Evolutionary conservation across 2,329 filamentous ascomycete species (phyloP).

Genomic region (Fusarium solani-melongenae): DNA sequence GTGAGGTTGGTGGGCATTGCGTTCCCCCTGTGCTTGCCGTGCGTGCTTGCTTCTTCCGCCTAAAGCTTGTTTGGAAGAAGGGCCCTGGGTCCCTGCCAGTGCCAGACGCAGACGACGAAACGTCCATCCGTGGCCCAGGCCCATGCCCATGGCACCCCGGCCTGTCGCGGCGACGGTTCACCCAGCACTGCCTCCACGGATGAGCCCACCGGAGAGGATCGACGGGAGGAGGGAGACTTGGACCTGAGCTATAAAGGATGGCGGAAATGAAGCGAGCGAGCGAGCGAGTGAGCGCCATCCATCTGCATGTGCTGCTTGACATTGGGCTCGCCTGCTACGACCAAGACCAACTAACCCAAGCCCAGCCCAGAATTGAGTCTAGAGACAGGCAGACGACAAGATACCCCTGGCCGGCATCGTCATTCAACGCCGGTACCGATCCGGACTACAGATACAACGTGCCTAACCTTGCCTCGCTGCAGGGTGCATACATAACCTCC

Average conservation of each 20-base stretch:
- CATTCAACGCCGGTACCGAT: constrained; percentile 41
- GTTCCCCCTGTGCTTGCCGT: constrained; percentile 28
- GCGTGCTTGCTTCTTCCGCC: constrained; percentile 38
- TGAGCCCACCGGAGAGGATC: constrained; percentile 43
- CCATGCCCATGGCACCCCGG: constrained; percentile 27
- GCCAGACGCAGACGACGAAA: constrained; percentile 30
- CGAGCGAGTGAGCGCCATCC: not conserved
- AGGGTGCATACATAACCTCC: constrained; percentile 41
- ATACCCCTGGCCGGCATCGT: constrained; percentile 42
- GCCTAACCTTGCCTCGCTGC: constrained; percentile 31
- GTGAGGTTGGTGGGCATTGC: constrained; percentile 28
- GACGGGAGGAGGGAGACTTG: constrained; percentile 35
- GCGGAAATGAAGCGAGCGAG: constrained; percentile 28
- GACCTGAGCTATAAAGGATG: constrained; percentile 29
- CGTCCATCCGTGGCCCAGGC: constrained; percentile 19
- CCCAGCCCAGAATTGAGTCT: constrained; percentile 5
- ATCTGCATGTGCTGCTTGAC: constrained; percentile 10
- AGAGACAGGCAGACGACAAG: constrained; percentile 16
- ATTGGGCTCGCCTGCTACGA: constrained; percentile 24
- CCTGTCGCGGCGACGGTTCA: constrained; percentile 38
- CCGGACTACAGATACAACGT: constrained; percentile 39
- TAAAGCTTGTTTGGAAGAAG: constrained; percentile 45
- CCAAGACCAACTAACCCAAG: constrained; percentile 29
- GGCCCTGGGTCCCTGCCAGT: constrained; percentile 36
- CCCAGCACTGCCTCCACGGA: constrained; percentile 45